Conservation (phyloP, 495 filamentous ascomycete genomes). For the Staphylotrichum longicolle region DNA sequence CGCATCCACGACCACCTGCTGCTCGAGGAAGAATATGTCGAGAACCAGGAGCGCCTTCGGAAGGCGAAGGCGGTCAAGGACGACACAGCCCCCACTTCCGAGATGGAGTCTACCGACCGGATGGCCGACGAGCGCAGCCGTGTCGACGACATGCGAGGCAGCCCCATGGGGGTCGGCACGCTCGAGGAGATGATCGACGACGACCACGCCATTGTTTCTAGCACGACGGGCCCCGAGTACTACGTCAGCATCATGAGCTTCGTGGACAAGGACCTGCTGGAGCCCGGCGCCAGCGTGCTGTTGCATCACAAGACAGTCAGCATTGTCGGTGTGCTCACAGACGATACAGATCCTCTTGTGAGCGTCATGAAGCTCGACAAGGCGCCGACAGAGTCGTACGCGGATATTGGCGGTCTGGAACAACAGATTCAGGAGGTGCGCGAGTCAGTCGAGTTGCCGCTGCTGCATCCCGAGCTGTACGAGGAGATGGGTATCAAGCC, state of each 20-base stretch:
- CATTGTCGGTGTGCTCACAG: conserved; percentile 95
- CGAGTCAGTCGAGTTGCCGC: conserved; percentile 92
- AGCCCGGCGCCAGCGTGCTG: conserved; percentile 92
- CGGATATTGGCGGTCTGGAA: conserved; percentile 96
- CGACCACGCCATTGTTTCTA: conserved; percentile 98
- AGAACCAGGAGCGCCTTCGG: conserved; percentile 93
- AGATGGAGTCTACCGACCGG: conserved; percentile 63
- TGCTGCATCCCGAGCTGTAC: conserved; percentile 96
- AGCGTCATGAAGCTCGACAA: conserved; percentile 99
- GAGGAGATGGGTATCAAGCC: conserved; percentile 99
- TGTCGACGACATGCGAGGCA: conserved; percentile 98
- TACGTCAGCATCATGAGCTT: conserved; percentile 99
- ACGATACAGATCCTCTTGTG: conserved; percentile 93
- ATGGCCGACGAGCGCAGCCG: conserved; percentile 94
- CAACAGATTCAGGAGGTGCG: conserved; percentile 95
- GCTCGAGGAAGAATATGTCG: conserved; percentile 96
- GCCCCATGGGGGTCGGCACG: conserved; percentile 97
- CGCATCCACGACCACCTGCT: conserved; percentile 96
- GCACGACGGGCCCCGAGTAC: conserved; percentile 95
- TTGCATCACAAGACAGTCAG: conserved; percentile 97
- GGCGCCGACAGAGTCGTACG: conserved; percentile 96
- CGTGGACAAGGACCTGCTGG: conserved; percentile 96
- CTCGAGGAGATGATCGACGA: conserved; percentile 99
- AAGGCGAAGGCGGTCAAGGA: conserved; percentile 83
- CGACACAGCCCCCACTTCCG: conserved; percentile 55